Evolutionary conservation across 2,329 filamentous ascomycete genomes (phyloP).

Genomic region (Coniochaeta sp.): DNA sequence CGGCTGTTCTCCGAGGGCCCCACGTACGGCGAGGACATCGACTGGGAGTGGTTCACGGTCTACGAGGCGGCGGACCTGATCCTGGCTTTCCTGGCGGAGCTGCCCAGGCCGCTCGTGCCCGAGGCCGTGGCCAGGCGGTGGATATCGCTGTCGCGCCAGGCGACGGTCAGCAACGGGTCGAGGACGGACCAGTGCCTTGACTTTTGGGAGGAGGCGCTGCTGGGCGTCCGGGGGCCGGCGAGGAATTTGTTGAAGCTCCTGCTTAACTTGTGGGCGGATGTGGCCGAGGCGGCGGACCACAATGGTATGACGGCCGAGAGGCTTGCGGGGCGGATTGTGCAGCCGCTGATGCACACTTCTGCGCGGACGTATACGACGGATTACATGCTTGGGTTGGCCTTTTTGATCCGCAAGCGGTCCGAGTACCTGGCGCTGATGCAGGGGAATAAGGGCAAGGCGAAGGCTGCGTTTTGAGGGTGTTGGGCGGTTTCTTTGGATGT

Average conservation of each 20-base stretch:
- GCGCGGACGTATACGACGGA: constrained; percentile 26
- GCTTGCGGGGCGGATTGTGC: constrained; percentile 27
- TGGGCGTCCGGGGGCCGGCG: constrained; percentile 26
- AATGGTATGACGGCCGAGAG: constrained; percentile 37
- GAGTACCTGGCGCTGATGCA: constrained; percentile 30
- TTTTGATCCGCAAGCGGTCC: constrained; percentile 32
- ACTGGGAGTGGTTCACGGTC: constrained; percentile 26
- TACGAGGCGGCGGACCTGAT: constrained; percentile 34
- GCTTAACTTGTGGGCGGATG: constrained; percentile 34
- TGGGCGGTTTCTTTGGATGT: not conserved
- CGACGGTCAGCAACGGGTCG: constrained; percentile 24
- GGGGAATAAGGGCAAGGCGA: constrained; percentile 17
- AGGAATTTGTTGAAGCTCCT: constrained; percentile 32
- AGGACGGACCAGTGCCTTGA: constrained; percentile 32
- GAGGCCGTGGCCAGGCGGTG: constrained; percentile 30
- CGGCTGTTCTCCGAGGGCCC: constrained; percentile 27
- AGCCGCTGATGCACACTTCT: constrained; percentile 29
- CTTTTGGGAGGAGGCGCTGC: constrained; percentile 38
- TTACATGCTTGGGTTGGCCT: constrained; percentile 33
- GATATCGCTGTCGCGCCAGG: constrained; percentile 31
- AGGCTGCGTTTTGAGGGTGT: constrained; percentile 13
- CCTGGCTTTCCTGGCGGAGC: constrained; percentile 28
- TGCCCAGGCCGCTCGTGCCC: constrained; percentile 29
- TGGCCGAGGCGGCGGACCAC: constrained; percentile 26
- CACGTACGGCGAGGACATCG: constrained; percentile 27